phyloP scores from a whole-genome alignment of 768 basidiomycete genomes.

The Clathrus columnatus region DNA sequence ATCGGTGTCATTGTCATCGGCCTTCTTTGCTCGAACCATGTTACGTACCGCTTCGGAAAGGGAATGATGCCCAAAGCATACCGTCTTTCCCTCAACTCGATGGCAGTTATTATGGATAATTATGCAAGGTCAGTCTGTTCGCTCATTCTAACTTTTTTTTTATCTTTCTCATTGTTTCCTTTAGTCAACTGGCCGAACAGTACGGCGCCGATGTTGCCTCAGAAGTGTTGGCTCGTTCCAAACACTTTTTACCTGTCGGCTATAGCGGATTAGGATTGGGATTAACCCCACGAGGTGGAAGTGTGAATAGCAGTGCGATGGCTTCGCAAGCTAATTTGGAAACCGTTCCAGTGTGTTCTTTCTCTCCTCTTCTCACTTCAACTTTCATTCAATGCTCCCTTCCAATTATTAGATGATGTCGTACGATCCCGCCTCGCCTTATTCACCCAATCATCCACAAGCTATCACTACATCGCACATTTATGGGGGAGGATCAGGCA shows the following conservation, averaged over 20 bases:
- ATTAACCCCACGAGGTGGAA: not conserved
- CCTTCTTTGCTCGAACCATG: conserved; percentile 31
- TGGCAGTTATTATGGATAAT: conserved; percentile 35
- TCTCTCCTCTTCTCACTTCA: not conserved
- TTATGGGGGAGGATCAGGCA: not conserved
- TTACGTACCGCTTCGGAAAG: conserved; percentile 37
- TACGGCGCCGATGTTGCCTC: conserved; percentile 58
- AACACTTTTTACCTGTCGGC: conserved; percentile 33
- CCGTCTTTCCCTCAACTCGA: conserved; percentile 27
- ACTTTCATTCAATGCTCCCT: not conserved
- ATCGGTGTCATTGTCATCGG: conserved; percentile 27
- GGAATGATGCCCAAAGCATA: conserved; percentile 37
- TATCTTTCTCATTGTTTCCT: conserved; percentile 2
- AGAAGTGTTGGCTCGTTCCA: conserved; percentile 49
- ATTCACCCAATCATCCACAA: not conserved
- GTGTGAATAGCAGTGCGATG: not conserved
- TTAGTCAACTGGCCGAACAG: conserved; percentile 64
- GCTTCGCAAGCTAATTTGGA: not conserved
- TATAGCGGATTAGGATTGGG: not conserved
- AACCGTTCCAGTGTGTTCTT: not conserved
- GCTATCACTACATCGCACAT: not conserved
- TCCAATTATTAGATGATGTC: not conserved
- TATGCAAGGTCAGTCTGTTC: not conserved
- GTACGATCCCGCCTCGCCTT: not conserved
- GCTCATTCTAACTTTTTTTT: conserved; percentile 8